Evolutionary conservation across 2,329 filamentous ascomycete genomes (phyloP).

Genomic region (Emmonsia crescens): DNA sequence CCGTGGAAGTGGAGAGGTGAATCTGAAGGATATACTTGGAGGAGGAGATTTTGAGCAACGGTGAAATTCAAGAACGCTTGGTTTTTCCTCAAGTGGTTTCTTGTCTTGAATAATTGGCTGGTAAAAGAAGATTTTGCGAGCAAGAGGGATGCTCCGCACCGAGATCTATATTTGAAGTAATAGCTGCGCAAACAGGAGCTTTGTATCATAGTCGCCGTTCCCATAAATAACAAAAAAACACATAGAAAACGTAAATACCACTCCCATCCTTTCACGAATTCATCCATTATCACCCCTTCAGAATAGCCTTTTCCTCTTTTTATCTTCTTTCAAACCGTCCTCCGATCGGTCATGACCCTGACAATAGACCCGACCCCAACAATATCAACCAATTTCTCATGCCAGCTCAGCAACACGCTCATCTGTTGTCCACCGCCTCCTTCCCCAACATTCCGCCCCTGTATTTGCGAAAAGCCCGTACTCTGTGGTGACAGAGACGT

Average conservation of each 20-base stretch:
- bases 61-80: neutral
- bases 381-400: constrained; percentile 95
- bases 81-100: neutral
- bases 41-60: constrained; percentile 23
- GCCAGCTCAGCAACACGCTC: constrained; percentile 96
- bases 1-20: constrained; percentile 76
- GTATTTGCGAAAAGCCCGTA: constrained; percentile 81
- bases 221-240: neutral
- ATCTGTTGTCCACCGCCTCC: constrained; percentile 74
- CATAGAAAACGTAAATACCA: neutral
- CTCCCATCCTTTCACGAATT: neutral
- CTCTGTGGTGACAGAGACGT: constrained; percentile 56
- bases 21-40: constrained; percentile 70
- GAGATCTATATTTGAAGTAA: neutral
- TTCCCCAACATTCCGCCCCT: constrained; percentile 44
- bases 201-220: neutral
- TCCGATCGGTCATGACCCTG: constrained; percentile 90
- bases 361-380: constrained; percentile 87
- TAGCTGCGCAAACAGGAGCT: neutral
- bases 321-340: constrained; percentile 54
- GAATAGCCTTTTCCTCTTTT: neutral
- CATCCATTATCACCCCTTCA: neutral
- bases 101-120: neutral
- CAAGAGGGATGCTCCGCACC: neutral
- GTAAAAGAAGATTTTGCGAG: neutral